phyloP scores from a whole-genome alignment of 805 yeast genomes.

The Suhomyces emberorum region DNA sequence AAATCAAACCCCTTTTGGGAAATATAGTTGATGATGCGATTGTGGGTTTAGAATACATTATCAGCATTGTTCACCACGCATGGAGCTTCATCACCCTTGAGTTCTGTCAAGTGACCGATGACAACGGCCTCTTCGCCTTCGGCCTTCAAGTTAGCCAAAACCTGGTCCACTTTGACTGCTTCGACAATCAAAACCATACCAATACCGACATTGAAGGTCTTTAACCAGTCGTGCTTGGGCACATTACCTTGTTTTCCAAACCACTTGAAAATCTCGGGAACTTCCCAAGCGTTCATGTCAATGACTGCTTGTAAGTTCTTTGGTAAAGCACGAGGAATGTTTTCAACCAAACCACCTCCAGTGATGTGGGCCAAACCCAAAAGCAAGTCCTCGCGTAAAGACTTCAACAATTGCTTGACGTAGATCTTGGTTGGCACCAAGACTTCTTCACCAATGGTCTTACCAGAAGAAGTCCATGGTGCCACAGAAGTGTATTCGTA shows the following conservation, averaged over 20 bases:
- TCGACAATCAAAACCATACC: conserved; percentile 93
- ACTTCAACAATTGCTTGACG: conserved; percentile 83
- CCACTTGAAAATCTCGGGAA: conserved; percentile 92
- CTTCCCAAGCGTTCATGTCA: conserved; percentile 76
- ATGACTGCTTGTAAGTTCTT: conserved; percentile 71
- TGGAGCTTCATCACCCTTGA: conserved; percentile 49
- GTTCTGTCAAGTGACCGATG: conserved; percentile 37
- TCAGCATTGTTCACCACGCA: conserved; percentile 55
- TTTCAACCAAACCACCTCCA: conserved; percentile 97
- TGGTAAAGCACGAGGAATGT: conserved; percentile 94
- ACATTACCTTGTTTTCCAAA: conserved; percentile 88
- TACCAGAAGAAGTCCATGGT: conserved; percentile 71
- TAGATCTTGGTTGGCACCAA: conserved; percentile 90
- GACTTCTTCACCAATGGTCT: conserved; percentile 80
- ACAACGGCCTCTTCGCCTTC: conserved; percentile 73
- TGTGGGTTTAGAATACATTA: no score
- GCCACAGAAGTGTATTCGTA: conserved; percentile 68
- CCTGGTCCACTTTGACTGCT: conserved; percentile 58
- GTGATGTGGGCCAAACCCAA: conserved; percentile 95
- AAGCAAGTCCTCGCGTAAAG: conserved; percentile 62
- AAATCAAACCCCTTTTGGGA: no score
- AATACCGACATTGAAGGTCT: conserved; percentile 93
- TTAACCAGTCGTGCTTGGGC: conserved; percentile 77
- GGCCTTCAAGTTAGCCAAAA: conserved; percentile 48
- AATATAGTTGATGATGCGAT: no score